These are phyloP conservation scores for Sporisorium reilianum DNA, from an alignment of 1,284 basidiomycete species.

Conservation along the genomic window DNA sequence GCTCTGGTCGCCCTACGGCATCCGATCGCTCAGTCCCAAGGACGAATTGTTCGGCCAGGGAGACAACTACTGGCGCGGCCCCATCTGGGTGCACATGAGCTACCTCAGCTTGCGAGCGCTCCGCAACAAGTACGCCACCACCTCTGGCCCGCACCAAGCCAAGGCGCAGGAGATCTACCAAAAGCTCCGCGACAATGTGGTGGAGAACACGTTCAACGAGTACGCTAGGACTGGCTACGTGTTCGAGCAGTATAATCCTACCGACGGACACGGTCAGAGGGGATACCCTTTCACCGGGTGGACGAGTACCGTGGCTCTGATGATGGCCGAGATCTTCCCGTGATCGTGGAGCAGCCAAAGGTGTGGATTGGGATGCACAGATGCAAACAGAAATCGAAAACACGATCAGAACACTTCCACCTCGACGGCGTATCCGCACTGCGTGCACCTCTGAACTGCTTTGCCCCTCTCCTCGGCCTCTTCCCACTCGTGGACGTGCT, in stretches of 20 bases:
- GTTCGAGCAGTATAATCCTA: conserved; percentile 94
- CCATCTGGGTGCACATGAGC: conserved; percentile 97
- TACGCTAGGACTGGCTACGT: conserved; percentile 91
- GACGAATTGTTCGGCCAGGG: conserved; percentile 89
- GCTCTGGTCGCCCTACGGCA: conserved; percentile 89
- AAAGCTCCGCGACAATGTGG: conserved; percentile 82
- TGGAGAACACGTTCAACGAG: conserved; percentile 90
- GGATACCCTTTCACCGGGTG: conserved; percentile 73
- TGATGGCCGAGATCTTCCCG: conserved; percentile 66
- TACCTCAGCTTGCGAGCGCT: conserved; percentile 84
- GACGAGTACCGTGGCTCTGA: conserved; percentile 64
- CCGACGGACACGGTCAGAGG: conserved; percentile 83
- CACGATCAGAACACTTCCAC: conserved; percentile 53
- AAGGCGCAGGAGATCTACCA: conserved; percentile 82
- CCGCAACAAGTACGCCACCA: conserved; percentile 81
- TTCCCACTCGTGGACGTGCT: conserved; percentile 62
- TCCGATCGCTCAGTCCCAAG: conserved; percentile 84
- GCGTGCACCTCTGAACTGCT: conserved; percentile 46
- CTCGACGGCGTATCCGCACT: conserved; percentile 57
- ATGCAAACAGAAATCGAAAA: conserved; percentile 6
- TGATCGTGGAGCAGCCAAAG: background rate
- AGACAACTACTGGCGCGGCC: conserved; percentile 96
- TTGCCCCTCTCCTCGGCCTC: conserved; percentile 41
- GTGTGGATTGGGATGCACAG: too few relatives aligned
- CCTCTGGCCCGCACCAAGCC: conserved; percentile 82